Evolutionary conservation across 139 green algal genomes (phyloP), one percentile per base, ranked within the genome.

Genomic region (Chlorella vulgaris): DNA sequence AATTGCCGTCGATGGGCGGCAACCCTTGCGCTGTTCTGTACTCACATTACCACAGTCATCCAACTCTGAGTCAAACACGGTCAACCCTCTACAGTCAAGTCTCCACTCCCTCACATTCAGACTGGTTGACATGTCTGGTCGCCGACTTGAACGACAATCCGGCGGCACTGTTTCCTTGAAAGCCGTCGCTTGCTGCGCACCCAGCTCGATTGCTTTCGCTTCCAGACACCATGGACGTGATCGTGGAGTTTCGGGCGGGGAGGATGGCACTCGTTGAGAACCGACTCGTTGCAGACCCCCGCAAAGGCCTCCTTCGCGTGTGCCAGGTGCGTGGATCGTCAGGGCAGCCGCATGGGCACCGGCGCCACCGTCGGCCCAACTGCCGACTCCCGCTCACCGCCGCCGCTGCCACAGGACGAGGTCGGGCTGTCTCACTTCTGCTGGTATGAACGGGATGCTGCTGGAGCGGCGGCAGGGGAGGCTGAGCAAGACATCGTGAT

Each of bases 401-500:
- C 3, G 13, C 18, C 68, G 6, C 26, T 76, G 22, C 29, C 19
- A 26, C 47, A 75, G 51, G 82, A 84, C 28, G 89, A 93, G n/a
- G 82, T 91, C 3, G 81, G 81, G 1, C 58, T 93, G 18, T 43
- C 85, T n/a, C 87, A 93, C 33, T 51, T 93, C 28, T 73, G 86
- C 67, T 93, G 89, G 89, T 66, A 50, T 22, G 89, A 89, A 47
- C 81, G 86, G 2, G 83, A 75, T 18, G 85, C 81, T 6, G 71
- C 79, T 4, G 47, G 42, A 7, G 36, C 42, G 43, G 29, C 38
- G 24, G 74, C 47, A 22, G 53, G 61, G 0, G 70, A 85, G 15
- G 68, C 82, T 3, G 89, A 91, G 51, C 55, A 84, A 36, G 89
- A 93, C 61, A 55, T 83, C 18, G 86, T 93, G 10, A 74, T 93